Evolutionary conservation across 2,329 filamentous ascomycete species (phyloP), one percentile per base, ranked within the genome.

Genomic region (Fusarium sp.): DNA sequence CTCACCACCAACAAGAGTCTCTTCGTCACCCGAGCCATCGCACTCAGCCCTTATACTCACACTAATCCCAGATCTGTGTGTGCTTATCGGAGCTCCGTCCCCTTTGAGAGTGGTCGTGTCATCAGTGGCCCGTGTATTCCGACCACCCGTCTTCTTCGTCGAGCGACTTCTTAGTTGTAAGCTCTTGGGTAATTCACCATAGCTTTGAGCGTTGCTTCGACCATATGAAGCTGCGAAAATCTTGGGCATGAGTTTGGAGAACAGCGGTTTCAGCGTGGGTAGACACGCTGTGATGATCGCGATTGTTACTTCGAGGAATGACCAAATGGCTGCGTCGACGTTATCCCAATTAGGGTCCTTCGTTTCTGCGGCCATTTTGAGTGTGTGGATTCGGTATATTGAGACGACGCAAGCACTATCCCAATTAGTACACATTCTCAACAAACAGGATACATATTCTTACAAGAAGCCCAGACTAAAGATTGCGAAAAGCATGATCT

Each of bases 261-360:
- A 59, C 4, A 68, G 5, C 1, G 65, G 64, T 2, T 59, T 41
- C 7, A 68, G 49, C 0, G 65, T 68, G 1, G 65, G 64, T 12
- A 68, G 49, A 18, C 65, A 68, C 0, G 65, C 54, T 21, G 65
- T 34, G 12, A 55, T 67, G 11, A 68, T 57, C 0, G 65, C 64
- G 1, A 59, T 44, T 3, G 46, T 44, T 8, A 68, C 31, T 49
- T 68, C 65, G 7, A 68, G 58, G 12, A 64, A 68, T 2, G 65
- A 68, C 65, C 65, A 68, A 16, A 59, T 64, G 0, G 65, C 64
- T 2, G 65, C 65, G 3, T 59, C 58, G 1, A 68, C 65, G 2
- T 68, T 68, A 3, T 68, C 64, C 65, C 65, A 68, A 0, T 68
- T 68, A 5, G 65, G 65, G 9, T 68, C 65, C 2, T 59, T 37